A percentile compares a stretch with the other conserved stretches of the same genome.
These are phyloP conservation scores for Suillus placidus DNA, from an alignment of 768 basidiomycete genomes.

Conservation along the genomic window DNA sequence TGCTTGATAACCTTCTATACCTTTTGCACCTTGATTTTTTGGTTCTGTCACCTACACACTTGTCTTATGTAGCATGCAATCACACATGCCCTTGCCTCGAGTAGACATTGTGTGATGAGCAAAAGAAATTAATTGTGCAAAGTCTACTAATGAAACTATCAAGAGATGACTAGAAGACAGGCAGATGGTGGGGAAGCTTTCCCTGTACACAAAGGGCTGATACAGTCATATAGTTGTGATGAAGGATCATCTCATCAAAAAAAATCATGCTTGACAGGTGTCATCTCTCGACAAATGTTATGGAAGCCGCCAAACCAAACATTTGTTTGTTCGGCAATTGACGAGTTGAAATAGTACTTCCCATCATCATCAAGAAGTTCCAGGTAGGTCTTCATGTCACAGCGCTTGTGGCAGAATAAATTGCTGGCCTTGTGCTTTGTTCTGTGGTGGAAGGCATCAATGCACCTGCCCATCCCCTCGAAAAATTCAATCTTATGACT, in stretches of 20 bases:
- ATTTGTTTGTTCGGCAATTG: slow-evolving; percentile 38
- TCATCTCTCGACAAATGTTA: slow-evolving; percentile 38
- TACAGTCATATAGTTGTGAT: slow-evolving; percentile 20
- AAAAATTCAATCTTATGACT: slow-evolving; percentile 9
- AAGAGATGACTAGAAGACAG: too few relatives aligned
- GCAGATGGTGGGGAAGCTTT: neutral
- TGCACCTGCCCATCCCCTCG: slow-evolving; percentile 28
- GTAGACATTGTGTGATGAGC: too few relatives aligned
- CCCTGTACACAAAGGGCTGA: neutral
- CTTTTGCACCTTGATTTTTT: too few relatives aligned
- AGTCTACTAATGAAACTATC: too few relatives aligned
- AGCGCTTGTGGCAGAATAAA: slow-evolving; percentile 26
- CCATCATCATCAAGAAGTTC: neutral
- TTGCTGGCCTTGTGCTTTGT: slow-evolving; percentile 17
- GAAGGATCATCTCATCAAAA: slow-evolving; percentile 40
- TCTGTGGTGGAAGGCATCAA: slow-evolving; percentile 43
- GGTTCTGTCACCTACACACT: too few relatives aligned
- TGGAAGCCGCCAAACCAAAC: slow-evolving; percentile 40
- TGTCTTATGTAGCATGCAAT: too few relatives aligned
- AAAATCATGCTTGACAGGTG: slow-evolving; percentile 31
- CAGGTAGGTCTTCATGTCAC: slow-evolving; percentile 8
- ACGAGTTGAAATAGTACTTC: slow-evolving; percentile 42
- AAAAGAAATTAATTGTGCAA: too few relatives aligned
- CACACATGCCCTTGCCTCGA: too few relatives aligned
- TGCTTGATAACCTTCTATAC: too few relatives aligned